Percentiles rank a stretch among this genome's conserved stretches.
These are phyloP conservation scores for Ambrosiella xylebori DNA, from an alignment of 2,329 filamentous ascomycete genomes.

Conservation along the genomic window DNA sequence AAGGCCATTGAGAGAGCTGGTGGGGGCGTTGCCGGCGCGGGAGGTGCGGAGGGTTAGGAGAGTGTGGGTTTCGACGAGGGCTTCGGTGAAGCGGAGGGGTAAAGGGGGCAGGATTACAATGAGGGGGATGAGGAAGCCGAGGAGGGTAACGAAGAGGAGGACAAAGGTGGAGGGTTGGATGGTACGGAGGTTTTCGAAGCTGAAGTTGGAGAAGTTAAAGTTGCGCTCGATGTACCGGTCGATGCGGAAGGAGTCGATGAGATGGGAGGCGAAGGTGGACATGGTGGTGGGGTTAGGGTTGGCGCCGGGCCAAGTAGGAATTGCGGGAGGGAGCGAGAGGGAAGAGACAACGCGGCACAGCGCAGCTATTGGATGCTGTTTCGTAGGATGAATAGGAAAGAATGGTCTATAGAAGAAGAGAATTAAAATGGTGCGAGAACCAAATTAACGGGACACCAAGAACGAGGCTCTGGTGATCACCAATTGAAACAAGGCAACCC, in stretches of 20 bases:
- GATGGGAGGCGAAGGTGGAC: neutral
- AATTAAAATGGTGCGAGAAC: no score
- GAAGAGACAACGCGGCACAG: neutral
- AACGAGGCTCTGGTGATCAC: no score
- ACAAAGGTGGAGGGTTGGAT: conserved; percentile 21
- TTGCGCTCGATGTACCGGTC: conserved; percentile 9
- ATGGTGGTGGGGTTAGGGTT: neutral
- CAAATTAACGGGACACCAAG: no score
- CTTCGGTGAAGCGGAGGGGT: conserved; percentile 34
- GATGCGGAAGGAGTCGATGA: conserved; percentile 9
- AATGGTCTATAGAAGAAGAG: no score
- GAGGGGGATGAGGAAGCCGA: conserved; percentile 36
- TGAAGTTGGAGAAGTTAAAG: conserved; percentile 4
- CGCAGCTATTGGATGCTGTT: neutral
- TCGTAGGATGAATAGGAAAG: no score
- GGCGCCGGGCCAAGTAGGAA: neutral
- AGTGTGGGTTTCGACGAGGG: conserved; percentile 36
- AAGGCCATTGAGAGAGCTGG: neutral
- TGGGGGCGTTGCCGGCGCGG: conserved; percentile 8
- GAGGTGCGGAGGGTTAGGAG: conserved; percentile 19
- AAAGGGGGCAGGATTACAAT: conserved; percentile 38
- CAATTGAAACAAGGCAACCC: neutral
- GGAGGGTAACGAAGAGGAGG: conserved; percentile 27
- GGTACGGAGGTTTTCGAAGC: conserved; percentile 14
- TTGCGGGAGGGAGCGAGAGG: neutral